Base-by-base conservation (phyloP, 2,329 filamentous ascomycete species). In the Colletotrichum horii region DNA sequence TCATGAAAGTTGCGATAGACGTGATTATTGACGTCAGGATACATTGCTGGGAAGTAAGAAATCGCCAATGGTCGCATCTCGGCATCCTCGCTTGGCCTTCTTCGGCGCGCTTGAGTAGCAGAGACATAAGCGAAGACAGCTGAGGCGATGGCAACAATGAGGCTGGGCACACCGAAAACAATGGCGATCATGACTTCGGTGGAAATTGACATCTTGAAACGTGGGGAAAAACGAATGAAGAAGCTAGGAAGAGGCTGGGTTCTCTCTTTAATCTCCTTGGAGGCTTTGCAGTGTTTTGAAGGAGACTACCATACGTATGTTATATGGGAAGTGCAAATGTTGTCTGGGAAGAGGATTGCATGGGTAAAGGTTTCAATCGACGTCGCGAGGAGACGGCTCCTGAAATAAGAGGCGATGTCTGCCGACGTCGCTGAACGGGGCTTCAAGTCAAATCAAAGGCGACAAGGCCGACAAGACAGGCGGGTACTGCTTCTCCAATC, bases 391-490 rank as follows among this genome's bases (percentile, higher is more conserved):
- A 71, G 68, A 56, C 48, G 61, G 62, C 72, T 71, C 67, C 72
- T 75, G 68, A 75, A 75, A 67, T 66, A 71, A 75, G 72, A 75
- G 72, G 72, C 72, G 30, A 75, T 36, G 68, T 28, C 55, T 71
- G 68, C 67, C 61, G 68, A 62, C 65, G 56, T 12, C 55, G 61
- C 34, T 71, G 68, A 66, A 66, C 68, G 30, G 15, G 43, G 32
- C 43, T 74, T 73, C 26, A 67, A 52, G 8, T 4, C 30, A 34
- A 68, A 67, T 55, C 22, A 60, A 55, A 75, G 55, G 72, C 67
- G 71, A 70, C 66, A 61, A 66, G 64, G 16, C 14, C 3, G 14
- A 11, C 52, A 32, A 32, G 8, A 26, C 16, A 24, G 64, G 38
- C 38, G 38, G 38, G 19, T 32, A n/a, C 43, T 52, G 64, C 8